Conservation (phyloP, 257 asterid genomes). For the Henckelia pumila region DNA sequence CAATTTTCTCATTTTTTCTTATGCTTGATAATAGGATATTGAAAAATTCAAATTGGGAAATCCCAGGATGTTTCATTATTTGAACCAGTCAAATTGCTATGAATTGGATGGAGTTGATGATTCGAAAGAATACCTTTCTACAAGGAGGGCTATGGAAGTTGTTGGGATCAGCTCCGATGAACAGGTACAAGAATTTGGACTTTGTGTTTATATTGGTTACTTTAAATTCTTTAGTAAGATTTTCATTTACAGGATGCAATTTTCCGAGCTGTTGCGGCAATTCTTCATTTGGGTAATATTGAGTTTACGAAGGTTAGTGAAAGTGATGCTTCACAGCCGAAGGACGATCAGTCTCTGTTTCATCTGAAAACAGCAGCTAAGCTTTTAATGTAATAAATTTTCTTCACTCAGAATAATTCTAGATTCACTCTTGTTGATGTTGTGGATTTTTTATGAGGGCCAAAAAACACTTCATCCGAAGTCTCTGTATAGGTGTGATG, state of each 20-base stretch:
- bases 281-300: constrained; percentile 87
- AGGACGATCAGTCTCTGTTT: constrained; percentile 68
- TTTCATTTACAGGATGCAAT: constrained; percentile 66
- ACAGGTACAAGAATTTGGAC: constrained; percentile 49
- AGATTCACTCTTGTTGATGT: not conserved
- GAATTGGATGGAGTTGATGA: constrained; percentile 71
- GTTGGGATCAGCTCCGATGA: constrained; percentile 78
- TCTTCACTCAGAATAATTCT: constrained; percentile 17
- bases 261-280: constrained; percentile 82
- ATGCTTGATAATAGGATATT: constrained; percentile 45
- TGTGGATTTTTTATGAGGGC: constrained; percentile 12
- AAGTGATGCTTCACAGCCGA: constrained; percentile 70
- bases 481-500: constrained; percentile 62
- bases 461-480: constrained; percentile 18
- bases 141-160: constrained; percentile 83
- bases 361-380: constrained; percentile 73
- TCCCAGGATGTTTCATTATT: constrained; percentile 69
- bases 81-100: constrained; percentile 72
- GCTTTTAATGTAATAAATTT: constrained; percentile 58
- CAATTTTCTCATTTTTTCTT: constrained; percentile 14
- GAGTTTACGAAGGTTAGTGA: constrained; percentile 69
- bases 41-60: constrained; percentile 67
- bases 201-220: constrained; percentile 15
- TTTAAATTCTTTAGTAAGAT: constrained; percentile 20
- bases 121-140: constrained; percentile 64